Evolutionary conservation across 441 rosid genomes (phyloP), one percentile per base, ranked within the genome.

Genomic region (Arabidopsis hybrid): DNA sequence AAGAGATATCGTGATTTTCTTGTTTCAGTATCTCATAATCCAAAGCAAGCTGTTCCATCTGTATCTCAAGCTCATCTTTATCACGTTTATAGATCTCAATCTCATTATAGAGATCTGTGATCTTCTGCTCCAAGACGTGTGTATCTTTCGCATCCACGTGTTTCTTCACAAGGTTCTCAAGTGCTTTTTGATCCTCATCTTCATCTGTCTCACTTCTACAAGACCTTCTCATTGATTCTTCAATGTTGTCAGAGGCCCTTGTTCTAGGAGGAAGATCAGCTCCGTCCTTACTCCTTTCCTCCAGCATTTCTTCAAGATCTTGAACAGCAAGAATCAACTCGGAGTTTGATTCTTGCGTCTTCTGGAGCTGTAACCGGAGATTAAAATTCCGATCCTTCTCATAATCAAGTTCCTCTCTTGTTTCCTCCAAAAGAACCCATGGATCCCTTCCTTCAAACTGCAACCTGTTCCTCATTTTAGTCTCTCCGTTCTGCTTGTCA

Each of bases 241-340:
- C 71, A 2, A 74, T 73, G 55, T 69, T 73, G 45, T 43, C 77
- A 73, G 32, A 61, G 21, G 60, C 49, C 47, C 76, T 85, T 60
- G 80, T 75, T 65, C 80, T 81, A 0, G 8, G 5, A 56, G 84
- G 72, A 53, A 52, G 61, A 73, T 80, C 71, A 7, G 77, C 46
- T 31, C 58, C 51, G 68, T 82, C 86, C 60, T 56, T 72, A 60
- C 80, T 80, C 79, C 83, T 89, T 63, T 81, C 82, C 67, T 84
- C 95, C 81, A 94, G 71, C 88, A 89, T 85, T 72, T 80, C 88
- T 71, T 94, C 95, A 11, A 90, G 85, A 69, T 94, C 97, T 80
- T 85, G 90, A 13, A 94, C 86, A 53, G 93, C 94, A 75, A 94
- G 89, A 39, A 94, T 81, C 82, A 94, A 69, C 84, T 92, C 97